Conservation (phyloP, 352 stramenopile species). For the Pseudoperonospora humuli region DNA sequence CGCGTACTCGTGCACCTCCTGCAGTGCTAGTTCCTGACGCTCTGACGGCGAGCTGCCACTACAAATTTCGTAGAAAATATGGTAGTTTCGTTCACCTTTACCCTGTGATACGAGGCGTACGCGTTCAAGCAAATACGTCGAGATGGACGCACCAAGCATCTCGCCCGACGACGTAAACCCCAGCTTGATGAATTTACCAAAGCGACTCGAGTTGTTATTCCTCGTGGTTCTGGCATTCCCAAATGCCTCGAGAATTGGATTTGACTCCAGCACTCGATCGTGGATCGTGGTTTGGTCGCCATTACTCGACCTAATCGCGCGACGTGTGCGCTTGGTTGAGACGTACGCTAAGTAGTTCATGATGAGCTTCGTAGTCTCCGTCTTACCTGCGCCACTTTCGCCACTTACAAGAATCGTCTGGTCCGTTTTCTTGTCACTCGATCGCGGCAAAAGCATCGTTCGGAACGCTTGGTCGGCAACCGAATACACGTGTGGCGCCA, state of each 20-base stretch:
- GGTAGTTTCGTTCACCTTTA: constrained; percentile 95
- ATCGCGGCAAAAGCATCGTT: constrained; percentile 59
- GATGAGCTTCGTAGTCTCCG: constrained; percentile 95
- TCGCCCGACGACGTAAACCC: constrained; percentile 72
- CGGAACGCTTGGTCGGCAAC: constrained; percentile 80
- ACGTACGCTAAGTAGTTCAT: constrained; percentile 93
- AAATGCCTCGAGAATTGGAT: constrained; percentile 94
- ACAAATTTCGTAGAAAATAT: constrained; percentile 97
- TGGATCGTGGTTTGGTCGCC: constrained; percentile 52
- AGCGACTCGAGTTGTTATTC: constrained; percentile 95
- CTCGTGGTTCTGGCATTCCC: constrained; percentile 92
- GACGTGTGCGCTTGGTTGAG: constrained; percentile 37
- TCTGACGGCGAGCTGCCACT: constrained; percentile 58
- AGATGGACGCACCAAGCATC: constrained; percentile 75
- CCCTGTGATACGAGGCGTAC: constrained; percentile 90
- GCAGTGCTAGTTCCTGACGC: constrained; percentile 37
- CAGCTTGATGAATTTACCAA: constrained; percentile 96
- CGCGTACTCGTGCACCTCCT: constrained; percentile 50
- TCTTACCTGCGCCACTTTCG: constrained; percentile 94
- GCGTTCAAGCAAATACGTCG: constrained; percentile 94
- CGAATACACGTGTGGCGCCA: constrained; percentile 83
- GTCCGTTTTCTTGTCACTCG: constrained; percentile 42
- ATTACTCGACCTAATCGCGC: constrained; percentile 17
- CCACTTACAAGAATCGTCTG: constrained; percentile 96
- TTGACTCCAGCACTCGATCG: constrained; percentile 90